Percentiles rank a stretch among this genome's conserved stretches.
Evolutionary conservation across 306 rosid species (phyloP).

Genomic region (Quercus alba): DNA sequence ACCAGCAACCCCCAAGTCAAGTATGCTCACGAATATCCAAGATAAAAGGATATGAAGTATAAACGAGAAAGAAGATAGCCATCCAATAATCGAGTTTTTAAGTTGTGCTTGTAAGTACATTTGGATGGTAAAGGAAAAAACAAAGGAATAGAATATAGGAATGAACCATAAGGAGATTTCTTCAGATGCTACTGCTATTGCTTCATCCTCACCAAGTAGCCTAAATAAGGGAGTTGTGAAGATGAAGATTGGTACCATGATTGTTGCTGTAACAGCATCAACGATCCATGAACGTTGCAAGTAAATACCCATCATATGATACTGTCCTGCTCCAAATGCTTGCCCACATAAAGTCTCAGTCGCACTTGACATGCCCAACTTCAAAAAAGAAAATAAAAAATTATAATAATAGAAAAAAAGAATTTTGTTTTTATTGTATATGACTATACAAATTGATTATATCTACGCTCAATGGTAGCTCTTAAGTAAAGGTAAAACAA

Average conservation of each 20-base stretch:
- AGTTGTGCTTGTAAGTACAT: slow-evolving; percentile 54
- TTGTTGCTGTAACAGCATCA: slow-evolving; percentile 19
- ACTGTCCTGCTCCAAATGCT: slow-evolving; percentile 54
- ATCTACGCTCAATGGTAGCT: too few species aligned
- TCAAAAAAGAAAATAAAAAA: not conserved
- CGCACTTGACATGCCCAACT: slow-evolving; percentile 62
- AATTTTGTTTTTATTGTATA: not conserved
- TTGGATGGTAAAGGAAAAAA: slow-evolving; percentile 43
- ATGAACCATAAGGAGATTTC: slow-evolving; percentile 40
- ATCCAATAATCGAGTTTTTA: slow-evolving; percentile 44
- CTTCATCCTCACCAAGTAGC: slow-evolving; percentile 30
- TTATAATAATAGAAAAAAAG: not conserved
- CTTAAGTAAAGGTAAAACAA: too few species aligned
- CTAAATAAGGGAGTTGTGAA: slow-evolving; percentile 41
- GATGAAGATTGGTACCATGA: slow-evolving; percentile 40
- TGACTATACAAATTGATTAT: too few species aligned
- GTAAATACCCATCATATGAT: slow-evolving; percentile 59
- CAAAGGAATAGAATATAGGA: slow-evolving; percentile 30
- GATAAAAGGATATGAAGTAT: slow-evolving; percentile 35
- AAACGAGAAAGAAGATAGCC: slow-evolving; percentile 36
- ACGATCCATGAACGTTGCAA: slow-evolving; percentile 58
- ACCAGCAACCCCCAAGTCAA: slow-evolving; percentile 45
- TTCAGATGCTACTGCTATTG: slow-evolving; percentile 40
- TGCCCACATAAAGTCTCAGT: slow-evolving; percentile 58
- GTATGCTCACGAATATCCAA: slow-evolving; percentile 38